phyloP scores from a whole-genome alignment of 2,329 filamentous ascomycete species.

The Cercospora nicotianae region DNA sequence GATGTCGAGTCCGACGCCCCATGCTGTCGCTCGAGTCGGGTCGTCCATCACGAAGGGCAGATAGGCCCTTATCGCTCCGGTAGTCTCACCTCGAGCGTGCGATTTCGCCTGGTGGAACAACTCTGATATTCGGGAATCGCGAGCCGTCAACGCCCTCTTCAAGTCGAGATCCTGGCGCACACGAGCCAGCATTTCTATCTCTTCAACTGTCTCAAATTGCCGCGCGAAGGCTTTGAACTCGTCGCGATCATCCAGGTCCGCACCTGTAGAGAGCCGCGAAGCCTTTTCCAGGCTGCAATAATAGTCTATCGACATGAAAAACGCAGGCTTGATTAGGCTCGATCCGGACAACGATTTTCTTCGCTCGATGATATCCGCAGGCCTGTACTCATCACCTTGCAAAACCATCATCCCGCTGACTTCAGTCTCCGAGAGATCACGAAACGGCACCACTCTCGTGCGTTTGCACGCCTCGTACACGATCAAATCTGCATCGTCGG shows the following conservation, averaged over 20 bases:
- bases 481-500: conserved; percentile 84
- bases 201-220: conserved; percentile 16
- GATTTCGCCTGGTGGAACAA: conserved; percentile 48
- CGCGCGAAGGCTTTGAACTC: conserved; percentile 20
- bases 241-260: neutral
- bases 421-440: conserved; percentile 55
- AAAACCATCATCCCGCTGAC: conserved; percentile 24
- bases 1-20: conserved; percentile 41
- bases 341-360: conserved; percentile 30
- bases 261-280: conserved; percentile 15
- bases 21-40: conserved; percentile 45
- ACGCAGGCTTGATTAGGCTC: conserved; percentile 45
- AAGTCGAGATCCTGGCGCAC: conserved; percentile 4
- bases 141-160: conserved; percentile 9
- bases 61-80: conserved; percentile 54
- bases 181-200: conserved; percentile 5
- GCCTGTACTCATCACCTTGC: conserved; percentile 43
- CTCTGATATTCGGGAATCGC: conserved; percentile 40
- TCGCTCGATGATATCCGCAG: conserved; percentile 47
- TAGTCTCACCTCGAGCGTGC: conserved; percentile 17
- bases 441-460: conserved; percentile 67
- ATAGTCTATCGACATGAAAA: conserved; percentile 40
- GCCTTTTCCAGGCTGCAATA: conserved; percentile 34
- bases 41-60: conserved; percentile 62
- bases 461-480: conserved; percentile 66